A percentile compares a stretch with the other conserved stretches of the same genome.
phyloP scores from a whole-genome alignment of 2,329 filamentous ascomycete species.

The Colletotrichum noveboracense region DNA sequence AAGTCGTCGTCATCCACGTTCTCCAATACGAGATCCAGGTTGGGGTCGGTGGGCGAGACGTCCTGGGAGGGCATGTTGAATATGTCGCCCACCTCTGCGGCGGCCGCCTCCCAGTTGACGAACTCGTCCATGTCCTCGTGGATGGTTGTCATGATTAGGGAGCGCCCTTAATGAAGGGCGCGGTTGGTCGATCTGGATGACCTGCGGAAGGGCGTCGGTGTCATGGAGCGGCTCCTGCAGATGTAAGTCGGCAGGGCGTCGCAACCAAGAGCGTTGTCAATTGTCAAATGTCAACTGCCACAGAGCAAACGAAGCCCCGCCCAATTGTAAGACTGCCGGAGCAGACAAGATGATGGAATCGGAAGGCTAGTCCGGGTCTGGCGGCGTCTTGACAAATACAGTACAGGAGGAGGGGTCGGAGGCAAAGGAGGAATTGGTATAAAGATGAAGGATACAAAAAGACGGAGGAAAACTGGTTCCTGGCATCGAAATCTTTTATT shows the following conservation, averaged over 20 bases:
- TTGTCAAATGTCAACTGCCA: neutral
- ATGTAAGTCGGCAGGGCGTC: conserved; percentile 11
- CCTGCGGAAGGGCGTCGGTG: conserved; percentile 14
- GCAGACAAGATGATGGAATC: neutral
- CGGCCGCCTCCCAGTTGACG: conserved; percentile 65
- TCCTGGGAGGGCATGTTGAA: conserved; percentile 37
- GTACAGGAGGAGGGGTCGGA: neutral
- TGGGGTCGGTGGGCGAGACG: conserved; percentile 38
- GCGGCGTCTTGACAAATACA: conserved; percentile 4
- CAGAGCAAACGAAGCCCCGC: conserved; percentile 15
- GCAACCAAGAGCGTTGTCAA: neutral
- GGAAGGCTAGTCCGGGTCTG: neutral
- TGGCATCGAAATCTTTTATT: conserved; percentile 20
- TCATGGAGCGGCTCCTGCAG: conserved; percentile 1
- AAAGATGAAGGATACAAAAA: conserved; percentile 2
- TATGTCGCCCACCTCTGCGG: conserved; percentile 38
- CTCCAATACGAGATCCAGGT: conserved; percentile 60
- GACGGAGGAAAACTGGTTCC: neutral
- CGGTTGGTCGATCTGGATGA: neutral
- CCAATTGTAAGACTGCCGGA: neutral
- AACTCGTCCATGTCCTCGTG: conserved; percentile 64
- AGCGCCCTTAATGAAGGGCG: conserved; percentile 11
- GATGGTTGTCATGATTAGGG: conserved; percentile 37
- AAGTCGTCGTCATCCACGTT: conserved; percentile 65
- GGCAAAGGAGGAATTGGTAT: conserved; percentile 21